These are phyloP conservation scores for Laetiporus sulphureus DNA, from an alignment of 1,284 basidiomycete genomes.

Conservation along the genomic window DNA sequence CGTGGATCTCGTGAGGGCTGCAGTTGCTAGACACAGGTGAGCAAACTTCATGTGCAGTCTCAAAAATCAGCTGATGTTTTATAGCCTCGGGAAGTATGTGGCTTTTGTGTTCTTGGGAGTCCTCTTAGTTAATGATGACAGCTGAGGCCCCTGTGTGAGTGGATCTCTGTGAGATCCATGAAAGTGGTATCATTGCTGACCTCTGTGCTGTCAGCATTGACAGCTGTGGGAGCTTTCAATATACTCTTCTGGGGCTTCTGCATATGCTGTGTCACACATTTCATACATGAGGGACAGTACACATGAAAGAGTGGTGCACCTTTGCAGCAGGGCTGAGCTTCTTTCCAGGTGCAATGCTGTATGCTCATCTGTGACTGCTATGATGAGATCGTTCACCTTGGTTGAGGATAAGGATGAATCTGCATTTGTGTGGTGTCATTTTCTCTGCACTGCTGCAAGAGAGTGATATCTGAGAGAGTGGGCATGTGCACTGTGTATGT, in stretches of 20 bases:
- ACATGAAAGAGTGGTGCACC: constrained; percentile 54
- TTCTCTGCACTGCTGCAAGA: too few relatives aligned
- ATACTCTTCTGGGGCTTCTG: constrained; percentile 74
- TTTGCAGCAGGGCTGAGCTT: constrained; percentile 53
- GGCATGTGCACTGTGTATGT: too few relatives aligned
- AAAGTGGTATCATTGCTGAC: constrained; percentile 44
- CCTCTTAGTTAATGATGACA: constrained; percentile 45
- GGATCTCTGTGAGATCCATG: constrained; percentile 52
- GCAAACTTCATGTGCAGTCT: constrained; percentile 8
- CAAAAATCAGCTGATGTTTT: constrained; percentile 3
- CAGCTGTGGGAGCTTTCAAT: constrained; percentile 53
- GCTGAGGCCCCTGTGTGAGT: constrained; percentile 60
- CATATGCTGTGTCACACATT: too few relatives aligned
- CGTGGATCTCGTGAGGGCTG: constrained; percentile 69
- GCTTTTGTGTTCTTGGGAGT: constrained; percentile 55
- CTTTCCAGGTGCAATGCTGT: constrained; percentile 64
- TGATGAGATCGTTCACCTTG: constrained; percentile 30
- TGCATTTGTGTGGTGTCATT: constrained; percentile 41
- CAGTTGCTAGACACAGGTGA: constrained; percentile 63
- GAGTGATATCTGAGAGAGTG: too few relatives aligned
- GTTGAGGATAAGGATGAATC: constrained; percentile 54
- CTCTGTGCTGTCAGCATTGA: constrained; percentile 25
- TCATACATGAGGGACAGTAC: constrained; percentile 18
- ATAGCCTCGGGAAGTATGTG: constrained; percentile 65
- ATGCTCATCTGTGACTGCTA: constrained; percentile 44